Percentiles rank a stretch among this genome's conserved stretches.
These are phyloP conservation scores for Kurtzmaniella cleridarum DNA, from an alignment of 805 yeast species.

Conservation along the genomic window DNA sequence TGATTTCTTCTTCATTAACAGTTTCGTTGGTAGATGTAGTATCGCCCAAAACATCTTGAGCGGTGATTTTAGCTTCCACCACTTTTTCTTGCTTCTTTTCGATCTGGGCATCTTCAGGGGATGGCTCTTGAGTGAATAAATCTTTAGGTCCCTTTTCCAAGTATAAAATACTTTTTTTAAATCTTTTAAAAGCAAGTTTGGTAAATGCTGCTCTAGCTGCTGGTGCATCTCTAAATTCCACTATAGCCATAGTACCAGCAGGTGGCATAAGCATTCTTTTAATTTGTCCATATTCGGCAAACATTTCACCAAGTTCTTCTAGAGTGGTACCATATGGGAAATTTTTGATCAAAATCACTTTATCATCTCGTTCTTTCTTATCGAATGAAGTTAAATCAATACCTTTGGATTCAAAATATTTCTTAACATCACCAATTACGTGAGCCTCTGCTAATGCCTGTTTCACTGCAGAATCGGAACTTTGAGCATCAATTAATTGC, in stretches of 20 bases:
- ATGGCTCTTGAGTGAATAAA: slow-evolving; percentile 61
- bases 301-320: slow-evolving; percentile 78
- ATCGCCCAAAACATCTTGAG: slow-evolving; percentile 39
- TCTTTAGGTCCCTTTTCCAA: slow-evolving; percentile 91
- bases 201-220: slow-evolving; percentile 86
- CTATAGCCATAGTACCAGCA: slow-evolving; percentile 91
- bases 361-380: slow-evolving; percentile 69
- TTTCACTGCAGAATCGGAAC: slow-evolving; percentile 83
- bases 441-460: slow-evolving; percentile 98
- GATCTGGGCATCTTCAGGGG: slow-evolving; percentile 23
- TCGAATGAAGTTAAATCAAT: slow-evolving; percentile 74
- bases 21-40: slow-evolving; percentile 9
- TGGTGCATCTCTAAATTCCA: slow-evolving; percentile 79
- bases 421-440: slow-evolving; percentile 85
- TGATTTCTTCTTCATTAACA: slow-evolving; percentile 34
- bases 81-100: slow-evolving; percentile 30
- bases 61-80: slow-evolving; percentile 41
- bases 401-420: slow-evolving; percentile 79
- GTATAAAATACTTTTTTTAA: slow-evolving; percentile 82
- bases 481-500: slow-evolving; percentile 82
- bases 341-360: slow-evolving; percentile 77
- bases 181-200: slow-evolving; percentile 79
- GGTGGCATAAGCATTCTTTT: slow-evolving; percentile 89
- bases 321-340: slow-evolving; percentile 82
- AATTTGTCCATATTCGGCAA: slow-evolving; percentile 73